phyloP scores from a whole-genome alignment of 73 alveolate species.

The Paramecium sonneborni region DNA sequence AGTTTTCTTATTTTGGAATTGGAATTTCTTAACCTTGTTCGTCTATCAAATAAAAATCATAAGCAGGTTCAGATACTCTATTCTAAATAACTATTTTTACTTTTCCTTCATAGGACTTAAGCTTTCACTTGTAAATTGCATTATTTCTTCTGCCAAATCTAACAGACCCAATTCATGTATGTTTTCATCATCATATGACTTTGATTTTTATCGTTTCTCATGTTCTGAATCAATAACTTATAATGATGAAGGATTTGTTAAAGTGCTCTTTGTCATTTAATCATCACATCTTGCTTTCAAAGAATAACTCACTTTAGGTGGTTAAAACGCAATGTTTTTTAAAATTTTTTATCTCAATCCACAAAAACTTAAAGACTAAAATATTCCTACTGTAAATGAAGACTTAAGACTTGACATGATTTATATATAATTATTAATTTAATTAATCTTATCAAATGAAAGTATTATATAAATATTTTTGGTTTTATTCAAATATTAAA shows the following conservation, averaged over 20 bases:
- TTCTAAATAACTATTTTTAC: background rate
- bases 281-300: background rate
- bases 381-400: background rate
- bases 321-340: slow-evolving; percentile 30
- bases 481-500: background rate
- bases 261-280: background rate
- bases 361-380: slow-evolving; percentile 46
- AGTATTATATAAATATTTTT: background rate
- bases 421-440: background rate
- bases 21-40: background rate
- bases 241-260: background rate
- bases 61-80: background rate
- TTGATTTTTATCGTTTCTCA: background rate
- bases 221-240: slow-evolving; percentile 1
- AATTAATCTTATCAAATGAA: background rate
- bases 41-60: slow-evolving; percentile 14
- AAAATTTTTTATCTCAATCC: background rate
- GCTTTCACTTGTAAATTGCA: background rate
- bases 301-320: slow-evolving; percentile 34
- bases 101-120: background rate
- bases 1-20: slow-evolving; percentile 9
- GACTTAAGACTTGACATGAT: background rate
- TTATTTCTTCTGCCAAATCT: background rate
- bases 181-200: slow-evolving; percentile 32
- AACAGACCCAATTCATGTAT: background rate